These are phyloP conservation scores for Pichia sp. DNA, from an alignment of 1,139 yeast species.

Conservation along the genomic window DNA sequence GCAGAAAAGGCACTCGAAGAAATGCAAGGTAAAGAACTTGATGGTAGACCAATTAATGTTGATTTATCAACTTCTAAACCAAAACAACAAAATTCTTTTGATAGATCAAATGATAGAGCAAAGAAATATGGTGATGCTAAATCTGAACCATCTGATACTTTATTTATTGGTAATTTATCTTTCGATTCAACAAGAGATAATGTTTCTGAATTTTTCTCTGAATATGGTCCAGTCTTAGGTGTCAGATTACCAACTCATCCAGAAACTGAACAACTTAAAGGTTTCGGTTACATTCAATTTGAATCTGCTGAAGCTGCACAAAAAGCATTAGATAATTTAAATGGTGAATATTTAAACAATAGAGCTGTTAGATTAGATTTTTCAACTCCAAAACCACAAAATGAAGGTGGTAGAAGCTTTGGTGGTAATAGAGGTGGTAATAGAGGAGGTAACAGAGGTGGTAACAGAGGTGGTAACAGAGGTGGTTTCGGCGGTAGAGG, in stretches of 20 bases:
- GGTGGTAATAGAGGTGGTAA: conserved; percentile 29
- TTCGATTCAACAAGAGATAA: conserved; percentile 81
- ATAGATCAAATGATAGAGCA: conserved; percentile 66
- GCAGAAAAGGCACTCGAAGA: conserved; percentile 88
- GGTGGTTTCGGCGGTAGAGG: conserved; percentile 22
- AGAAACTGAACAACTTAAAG: conserved; percentile 97
- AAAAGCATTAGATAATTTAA: conserved; percentile 78
- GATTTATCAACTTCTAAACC: conserved; percentile 89
- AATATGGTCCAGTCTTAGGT: conserved; percentile 73
- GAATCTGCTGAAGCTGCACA: conserved; percentile 82
- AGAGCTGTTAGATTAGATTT: conserved; percentile 93
- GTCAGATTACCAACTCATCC: conserved; percentile 97
- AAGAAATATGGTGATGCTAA: conserved; percentile 82
- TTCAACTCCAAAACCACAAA: conserved; percentile 69
- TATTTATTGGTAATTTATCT: conserved; percentile 91
- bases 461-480: conserved; percentile 38
- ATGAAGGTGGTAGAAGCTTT: conserved; percentile 30
- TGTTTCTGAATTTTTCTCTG: conserved; percentile 65
- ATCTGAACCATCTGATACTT: conserved; percentile 89
- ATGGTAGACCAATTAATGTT: conserved; percentile 92
- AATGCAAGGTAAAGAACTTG: conserved; percentile 89
- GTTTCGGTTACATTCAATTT: conserved; percentile 96
- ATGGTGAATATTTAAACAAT: conserved; percentile 84
- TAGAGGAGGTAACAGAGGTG: conserved; percentile 31
- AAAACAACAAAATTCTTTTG: conserved; percentile 36